Base-by-base conservation (phyloP, 2,329 filamentous ascomycete genomes). In the Diaporthe capsici region DNA sequence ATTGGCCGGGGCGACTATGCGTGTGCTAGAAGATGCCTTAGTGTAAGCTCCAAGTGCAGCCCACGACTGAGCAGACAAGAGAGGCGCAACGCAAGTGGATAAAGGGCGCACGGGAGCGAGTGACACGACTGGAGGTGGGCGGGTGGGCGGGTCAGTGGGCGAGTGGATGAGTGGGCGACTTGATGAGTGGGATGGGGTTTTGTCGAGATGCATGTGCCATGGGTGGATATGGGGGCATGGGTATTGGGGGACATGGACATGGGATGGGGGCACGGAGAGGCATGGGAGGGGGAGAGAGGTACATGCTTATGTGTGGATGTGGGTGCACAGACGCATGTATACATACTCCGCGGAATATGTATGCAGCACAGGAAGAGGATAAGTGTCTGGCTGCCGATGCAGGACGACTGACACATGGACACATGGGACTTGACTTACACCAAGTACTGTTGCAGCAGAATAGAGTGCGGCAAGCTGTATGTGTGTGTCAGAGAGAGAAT, bases 1-100 rank as follows among this genome's bases (percentile, higher is more conserved):
- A 77, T 76, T 77, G 76, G 76, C 55, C 57, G 42, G 53, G n/a
- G 63, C 34, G 71, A 47, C 73, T 75, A 72, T 61, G 67, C 53
- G 58, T 72, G 74, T 77, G 76, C 76, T 76, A 58, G 49, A 68
- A 58, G 76, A 72, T 76, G 76, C 76, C 76, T 77, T 77, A 77
- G 76, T 76, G 76, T 74, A 61, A 74, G 76, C 74, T 74, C 51
- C 53, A 76, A 53, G 74, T 75, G 51, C 76, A 77, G 76, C 76
- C 75, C 63, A 53, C n/a, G 39, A 42, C 57, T n/a, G 61, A 65
- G 61, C 42, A 65, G 42, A 47, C 42, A 22, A 74, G 71, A 57
- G 47, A 75, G 71, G 44, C 49, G 42, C 68, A 72, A 47, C 57
- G 39, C 70, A 60, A 60, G 70, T 72, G 70, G 70, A 72, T 72